These are phyloP conservation scores for Oryza longistaminata DNA, from an alignment of 176 grass and related monocot genomes.

Conservation along the genomic window DNA sequence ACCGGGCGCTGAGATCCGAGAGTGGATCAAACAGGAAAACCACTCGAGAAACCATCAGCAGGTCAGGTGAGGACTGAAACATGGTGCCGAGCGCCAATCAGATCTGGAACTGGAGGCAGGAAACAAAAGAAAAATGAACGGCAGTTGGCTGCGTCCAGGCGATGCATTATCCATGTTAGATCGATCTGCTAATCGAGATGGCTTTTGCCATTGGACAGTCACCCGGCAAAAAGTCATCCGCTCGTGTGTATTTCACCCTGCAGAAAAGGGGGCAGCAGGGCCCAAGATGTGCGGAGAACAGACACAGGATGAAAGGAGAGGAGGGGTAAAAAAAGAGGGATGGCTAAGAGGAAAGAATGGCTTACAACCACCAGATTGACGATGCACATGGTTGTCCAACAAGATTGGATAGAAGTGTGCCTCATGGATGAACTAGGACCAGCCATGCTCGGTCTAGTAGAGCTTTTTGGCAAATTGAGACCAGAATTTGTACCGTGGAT, in stretches of 20 bases:
- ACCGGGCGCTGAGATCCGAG: not conserved
- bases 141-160: not conserved
- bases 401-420: constrained; percentile 44
- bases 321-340: not conserved
- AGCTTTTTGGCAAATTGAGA: constrained; percentile 14
- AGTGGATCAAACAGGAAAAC: constrained; percentile 3
- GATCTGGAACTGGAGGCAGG: not conserved
- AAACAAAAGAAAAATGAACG: not conserved
- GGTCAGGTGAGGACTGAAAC: not conserved
- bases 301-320: no score
- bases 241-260: not conserved
- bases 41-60: constrained; percentile 1
- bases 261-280: not conserved
- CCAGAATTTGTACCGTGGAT: constrained; percentile 27
- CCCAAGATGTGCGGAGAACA: not conserved
- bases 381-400: constrained; percentile 11
- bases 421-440: constrained; percentile 25
- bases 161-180: not conserved
- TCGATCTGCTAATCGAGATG: not conserved
- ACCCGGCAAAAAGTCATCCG: not conserved
- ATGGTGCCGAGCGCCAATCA: not conserved
- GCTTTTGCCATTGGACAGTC: not conserved
- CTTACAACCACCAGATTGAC: constrained; percentile 12
- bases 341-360: not conserved
- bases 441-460: constrained; percentile 14